A percentile compares a stretch with the other conserved stretches of the same genome.
phyloP scores from a whole-genome alignment of 768 basidiomycete species.

The Phallus indusiatus region DNA sequence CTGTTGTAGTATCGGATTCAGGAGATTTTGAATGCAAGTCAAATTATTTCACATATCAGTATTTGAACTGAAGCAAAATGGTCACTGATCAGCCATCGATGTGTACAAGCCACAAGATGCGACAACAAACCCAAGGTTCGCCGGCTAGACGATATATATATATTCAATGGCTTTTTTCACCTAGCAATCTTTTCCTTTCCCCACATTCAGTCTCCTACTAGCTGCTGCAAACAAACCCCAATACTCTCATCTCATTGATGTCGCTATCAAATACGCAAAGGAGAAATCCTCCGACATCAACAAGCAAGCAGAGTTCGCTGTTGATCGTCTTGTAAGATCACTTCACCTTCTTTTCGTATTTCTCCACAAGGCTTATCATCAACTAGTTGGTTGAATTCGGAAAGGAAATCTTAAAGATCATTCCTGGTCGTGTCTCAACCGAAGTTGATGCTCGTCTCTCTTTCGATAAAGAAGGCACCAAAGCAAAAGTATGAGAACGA shows the following conservation, averaged over 20 bases:
- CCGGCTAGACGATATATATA: slow-evolving; percentile 13
- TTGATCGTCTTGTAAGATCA: slow-evolving; percentile 74
- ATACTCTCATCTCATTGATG: slow-evolving; percentile 76
- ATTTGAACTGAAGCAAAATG: slow-evolving; percentile 13
- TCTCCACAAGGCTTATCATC: slow-evolving; percentile 6
- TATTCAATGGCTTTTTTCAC: background rate
- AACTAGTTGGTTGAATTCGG: slow-evolving; percentile 93
- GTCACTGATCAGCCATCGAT: slow-evolving; percentile 63
- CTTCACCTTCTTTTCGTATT: background rate
- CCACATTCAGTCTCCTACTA: slow-evolving; percentile 43
- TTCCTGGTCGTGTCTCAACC: slow-evolving; percentile 97
- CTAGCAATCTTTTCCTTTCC: background rate
- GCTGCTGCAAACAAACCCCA: slow-evolving; percentile 84
- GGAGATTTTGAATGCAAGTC: slow-evolving; percentile 44
- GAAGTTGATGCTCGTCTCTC: slow-evolving; percentile 98
- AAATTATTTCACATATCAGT: slow-evolving; percentile 9
- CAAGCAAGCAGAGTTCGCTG: slow-evolving; percentile 63
- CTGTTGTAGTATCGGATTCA: slow-evolving; percentile 41
- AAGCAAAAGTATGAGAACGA: slow-evolving; percentile 53
- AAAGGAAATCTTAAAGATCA: slow-evolving; percentile 87
- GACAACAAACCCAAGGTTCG: slow-evolving; percentile 91
- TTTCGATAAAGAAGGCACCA: slow-evolving; percentile 89
- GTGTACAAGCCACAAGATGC: slow-evolving; percentile 99
- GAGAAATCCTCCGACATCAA: slow-evolving; percentile 72
- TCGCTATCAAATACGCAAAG: slow-evolving; percentile 67